Evolutionary conservation across 2,329 filamentous ascomycete species (phyloP).

Genomic region (Corinectria fuckeliana): DNA sequence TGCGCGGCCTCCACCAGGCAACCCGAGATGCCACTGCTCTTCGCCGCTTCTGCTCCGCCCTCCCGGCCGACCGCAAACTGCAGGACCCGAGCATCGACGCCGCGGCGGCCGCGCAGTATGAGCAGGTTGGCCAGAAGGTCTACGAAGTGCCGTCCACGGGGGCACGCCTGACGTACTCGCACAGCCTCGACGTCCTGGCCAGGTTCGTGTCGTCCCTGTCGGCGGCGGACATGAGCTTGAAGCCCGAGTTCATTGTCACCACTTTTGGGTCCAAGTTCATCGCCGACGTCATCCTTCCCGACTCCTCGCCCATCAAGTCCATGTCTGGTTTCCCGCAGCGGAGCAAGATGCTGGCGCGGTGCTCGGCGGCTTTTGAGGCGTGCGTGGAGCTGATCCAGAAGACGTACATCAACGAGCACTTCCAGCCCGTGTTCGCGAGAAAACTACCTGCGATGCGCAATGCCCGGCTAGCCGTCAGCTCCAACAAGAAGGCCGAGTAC

Average conservation of each 20-base stretch:
- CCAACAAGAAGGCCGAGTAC: conserved; percentile 77
- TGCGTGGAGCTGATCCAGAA: conserved; percentile 73
- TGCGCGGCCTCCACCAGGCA: conserved; percentile 63
- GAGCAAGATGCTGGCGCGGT: conserved; percentile 81
- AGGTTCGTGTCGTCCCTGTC: conserved; percentile 74
- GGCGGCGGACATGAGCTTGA: conserved; percentile 39
- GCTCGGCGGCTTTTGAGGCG: conserved; percentile 85
- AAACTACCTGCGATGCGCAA: conserved; percentile 84
- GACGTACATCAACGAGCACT: conserved; percentile 73
- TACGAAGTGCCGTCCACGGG: conserved; percentile 71
- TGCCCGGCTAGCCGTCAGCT: conserved; percentile 80
- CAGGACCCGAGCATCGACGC: conserved; percentile 32
- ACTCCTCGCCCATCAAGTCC: conserved; percentile 72
- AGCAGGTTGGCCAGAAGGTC: conserved; percentile 49
- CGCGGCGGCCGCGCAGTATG: conserved; percentile 18
- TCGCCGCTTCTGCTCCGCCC: conserved; percentile 74
- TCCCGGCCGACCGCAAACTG: conserved; percentile 75
- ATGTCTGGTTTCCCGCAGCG: conserved; percentile 67
- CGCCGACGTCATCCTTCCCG: conserved; percentile 81
- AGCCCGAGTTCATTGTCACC: conserved; percentile 67
- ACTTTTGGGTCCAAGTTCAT: conserved; percentile 65
- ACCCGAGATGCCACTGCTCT: conserved; percentile 67
- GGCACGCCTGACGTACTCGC: conserved; percentile 79
- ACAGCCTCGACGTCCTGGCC: conserved; percentile 73
- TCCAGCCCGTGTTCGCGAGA: conserved; percentile 77